Evolutionary conservation across 192 early-diverging fungal species (phyloP).

Genomic region (Coemansia nantahalensis): DNA sequence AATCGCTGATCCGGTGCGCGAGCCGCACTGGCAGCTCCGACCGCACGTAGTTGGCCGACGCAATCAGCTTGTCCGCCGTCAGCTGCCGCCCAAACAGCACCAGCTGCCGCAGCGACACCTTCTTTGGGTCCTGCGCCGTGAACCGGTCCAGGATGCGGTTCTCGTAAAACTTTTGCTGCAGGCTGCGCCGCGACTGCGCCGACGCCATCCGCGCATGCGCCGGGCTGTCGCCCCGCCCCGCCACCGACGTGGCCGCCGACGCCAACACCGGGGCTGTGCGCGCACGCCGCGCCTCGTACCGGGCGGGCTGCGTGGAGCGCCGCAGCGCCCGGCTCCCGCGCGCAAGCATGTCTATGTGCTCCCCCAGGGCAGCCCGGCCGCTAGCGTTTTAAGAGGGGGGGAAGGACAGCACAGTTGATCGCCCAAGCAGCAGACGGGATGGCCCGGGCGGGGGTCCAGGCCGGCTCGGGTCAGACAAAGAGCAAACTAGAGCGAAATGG

Average conservation of each 20-base stretch:
- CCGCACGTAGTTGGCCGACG: slow-evolving; percentile 88
- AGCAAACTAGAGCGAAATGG: no score
- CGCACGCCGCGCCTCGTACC: not conserved
- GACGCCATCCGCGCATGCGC: slow-evolving; percentile 16
- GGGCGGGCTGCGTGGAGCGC: no score
- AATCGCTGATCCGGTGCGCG: slow-evolving; percentile 89
- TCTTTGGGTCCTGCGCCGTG: slow-evolving; percentile 68
- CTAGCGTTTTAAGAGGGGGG: no score
- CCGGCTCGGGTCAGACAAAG: no score
- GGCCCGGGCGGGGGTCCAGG: no score
- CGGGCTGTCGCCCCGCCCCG: not conserved
- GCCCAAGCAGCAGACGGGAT: no score
- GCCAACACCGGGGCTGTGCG: slow-evolving; percentile 13
- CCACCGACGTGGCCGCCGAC: not conserved
- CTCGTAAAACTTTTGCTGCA: slow-evolving; percentile 83
- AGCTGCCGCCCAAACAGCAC: slow-evolving; percentile 88
- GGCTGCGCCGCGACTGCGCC: slow-evolving; percentile 26
- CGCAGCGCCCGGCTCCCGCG: no score
- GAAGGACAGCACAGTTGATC: no score
- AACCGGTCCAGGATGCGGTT: slow-evolving; percentile 88
- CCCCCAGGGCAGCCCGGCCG: no score
- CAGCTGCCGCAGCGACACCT: slow-evolving; percentile 87
- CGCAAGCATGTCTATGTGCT: no score
- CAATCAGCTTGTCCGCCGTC: slow-evolving; percentile 77
- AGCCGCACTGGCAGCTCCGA: slow-evolving; percentile 85